These are phyloP conservation scores for Boletus pseudopeckii DNA, from an alignment of 768 basidiomycete genomes.

Conservation along the genomic window DNA sequence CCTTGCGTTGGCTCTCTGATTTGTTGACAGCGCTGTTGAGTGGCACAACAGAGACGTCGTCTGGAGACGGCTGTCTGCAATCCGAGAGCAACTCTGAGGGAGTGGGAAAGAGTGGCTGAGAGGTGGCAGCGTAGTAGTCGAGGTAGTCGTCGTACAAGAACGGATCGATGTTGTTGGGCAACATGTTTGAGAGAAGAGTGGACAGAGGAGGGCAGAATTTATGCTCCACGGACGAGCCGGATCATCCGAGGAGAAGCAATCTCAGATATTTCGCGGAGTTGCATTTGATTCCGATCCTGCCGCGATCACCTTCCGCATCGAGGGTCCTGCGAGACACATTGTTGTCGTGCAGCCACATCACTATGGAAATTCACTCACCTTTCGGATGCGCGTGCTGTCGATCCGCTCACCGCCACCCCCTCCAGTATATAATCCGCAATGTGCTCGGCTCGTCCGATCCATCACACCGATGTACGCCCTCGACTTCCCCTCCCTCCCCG, in stretches of 20 bases:
- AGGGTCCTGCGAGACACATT: no score
- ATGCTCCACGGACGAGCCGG: no score
- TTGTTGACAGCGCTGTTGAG: conserved; percentile 22
- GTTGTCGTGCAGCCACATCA: no score
- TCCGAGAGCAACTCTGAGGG: conserved; percentile 54
- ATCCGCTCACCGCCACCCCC: conserved; percentile 14
- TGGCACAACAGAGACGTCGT: neutral
- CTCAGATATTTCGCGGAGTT: conserved; percentile 21
- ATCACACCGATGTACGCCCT: no score
- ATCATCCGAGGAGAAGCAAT: conserved; percentile 19
- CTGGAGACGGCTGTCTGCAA: conserved; percentile 13
- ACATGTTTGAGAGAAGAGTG: conserved; percentile 3
- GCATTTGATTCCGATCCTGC: conserved; percentile 20
- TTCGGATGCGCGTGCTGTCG: conserved; percentile 12
- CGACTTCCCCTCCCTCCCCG: neutral
- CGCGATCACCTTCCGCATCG: conserved; percentile 24
- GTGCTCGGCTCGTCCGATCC: conserved; percentile 2
- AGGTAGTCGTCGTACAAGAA: conserved; percentile 2
- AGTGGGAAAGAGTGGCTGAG: conserved; percentile 56
- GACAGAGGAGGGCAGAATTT: neutral
- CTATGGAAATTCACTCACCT: no score
- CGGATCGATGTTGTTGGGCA: conserved; percentile 7
- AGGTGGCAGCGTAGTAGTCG: conserved; percentile 23
- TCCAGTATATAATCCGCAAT: conserved; percentile 17
- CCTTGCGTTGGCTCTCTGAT: conserved; percentile 51